Evolutionary conservation across 345 rosid genomes (phyloP).

Genomic region (Brassica cretica): DNA sequence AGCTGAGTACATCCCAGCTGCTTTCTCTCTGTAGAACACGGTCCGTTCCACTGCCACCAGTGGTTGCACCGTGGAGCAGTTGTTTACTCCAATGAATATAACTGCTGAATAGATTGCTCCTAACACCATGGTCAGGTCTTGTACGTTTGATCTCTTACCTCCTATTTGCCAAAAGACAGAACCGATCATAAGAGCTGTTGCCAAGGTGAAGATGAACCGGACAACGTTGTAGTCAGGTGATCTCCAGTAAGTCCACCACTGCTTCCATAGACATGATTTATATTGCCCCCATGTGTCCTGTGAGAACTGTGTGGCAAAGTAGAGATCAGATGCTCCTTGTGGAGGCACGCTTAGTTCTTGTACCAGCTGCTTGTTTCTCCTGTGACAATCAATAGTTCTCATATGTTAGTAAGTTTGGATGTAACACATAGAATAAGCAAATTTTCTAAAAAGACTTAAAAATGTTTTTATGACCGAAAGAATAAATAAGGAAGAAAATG

Average conservation of each 20-base stretch:
- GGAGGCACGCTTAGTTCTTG: conserved; percentile 58
- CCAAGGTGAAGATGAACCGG: conserved; percentile 55
- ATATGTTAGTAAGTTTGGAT: neutral
- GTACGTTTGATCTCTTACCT: conserved; percentile 44
- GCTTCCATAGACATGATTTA: conserved; percentile 71
- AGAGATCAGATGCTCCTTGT: conserved; percentile 50
- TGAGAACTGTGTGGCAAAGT: conserved; percentile 52
- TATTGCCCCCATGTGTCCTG: conserved; percentile 61
- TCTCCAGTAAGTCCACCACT: conserved; percentile 78
- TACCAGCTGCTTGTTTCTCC: conserved; percentile 57
- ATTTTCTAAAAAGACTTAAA: too few relatives aligned
- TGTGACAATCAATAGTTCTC: conserved; percentile 22
- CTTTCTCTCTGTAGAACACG: conserved; percentile 69
- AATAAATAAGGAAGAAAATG: too few relatives aligned
- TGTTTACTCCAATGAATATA: conserved; percentile 63
- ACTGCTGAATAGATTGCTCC: conserved; percentile 71
- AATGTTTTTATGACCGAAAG: too few relatives aligned
- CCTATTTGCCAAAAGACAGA: conserved; percentile 64
- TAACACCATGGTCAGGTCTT: conserved; percentile 55
- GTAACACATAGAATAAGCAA: neutral
- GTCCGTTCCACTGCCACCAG: conserved; percentile 70
- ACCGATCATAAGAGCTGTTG: conserved; percentile 56
- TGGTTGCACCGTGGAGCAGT: conserved; percentile 71
- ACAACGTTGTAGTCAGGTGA: conserved; percentile 69
- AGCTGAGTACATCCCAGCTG: conserved; percentile 74